Evolutionary conservation across 495 filamentous ascomycete species (phyloP), one percentile per base, ranked within the genome.

Genomic region (Sabuloglossum arenarium): DNA sequence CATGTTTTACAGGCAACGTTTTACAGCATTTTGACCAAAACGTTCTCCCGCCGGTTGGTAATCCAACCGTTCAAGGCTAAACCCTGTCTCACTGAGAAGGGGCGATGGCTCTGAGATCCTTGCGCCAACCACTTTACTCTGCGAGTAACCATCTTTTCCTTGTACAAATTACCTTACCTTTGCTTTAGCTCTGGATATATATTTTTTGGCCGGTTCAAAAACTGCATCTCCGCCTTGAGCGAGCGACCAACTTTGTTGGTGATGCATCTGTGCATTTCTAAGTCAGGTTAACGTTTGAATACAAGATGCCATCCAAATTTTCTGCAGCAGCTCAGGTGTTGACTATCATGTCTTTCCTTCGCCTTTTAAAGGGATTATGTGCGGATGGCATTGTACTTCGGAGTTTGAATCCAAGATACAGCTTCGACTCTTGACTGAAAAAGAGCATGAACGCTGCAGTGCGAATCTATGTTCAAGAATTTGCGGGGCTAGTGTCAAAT

Each of bases 11-110:
- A 82, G 82, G 84, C 59, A 89, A 91, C 70, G 71, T 81, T 55
- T 75, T 67, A 19, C 79, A 77, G 58, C 68, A 74, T 46, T 93
- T 86, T 60, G 78, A 60, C 57, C 61, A 61, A 32, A 88, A 91
- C 64, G 77, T 93, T 37, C 61, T 69, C 10, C 52, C 56, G 21
- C 78, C 82, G 32, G 64, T 70, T 9, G 73, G 73, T 61, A 53
- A 68, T 1, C 55, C 63, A 10, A 62, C 65, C 10, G 63, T 58
- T 34, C 8, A 27, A 11, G 29, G 45, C 29, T 45, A 56, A 53
- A 32, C 2, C 21, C n/a, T 21, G 9, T 56, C n/a, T 56, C 54
- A 10, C 16, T 53, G 24, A n/a, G 9, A 24, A 10, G 1, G 32
- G 24, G 23, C 16, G 51, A 6, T 6, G 19, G 3, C 9, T 19